A percentile compares a stretch with the other conserved stretches of the same genome.
Evolutionary conservation across 371 early-diverging fungal species (phyloP).

Genomic region (Choanephora cucurbitarum): DNA sequence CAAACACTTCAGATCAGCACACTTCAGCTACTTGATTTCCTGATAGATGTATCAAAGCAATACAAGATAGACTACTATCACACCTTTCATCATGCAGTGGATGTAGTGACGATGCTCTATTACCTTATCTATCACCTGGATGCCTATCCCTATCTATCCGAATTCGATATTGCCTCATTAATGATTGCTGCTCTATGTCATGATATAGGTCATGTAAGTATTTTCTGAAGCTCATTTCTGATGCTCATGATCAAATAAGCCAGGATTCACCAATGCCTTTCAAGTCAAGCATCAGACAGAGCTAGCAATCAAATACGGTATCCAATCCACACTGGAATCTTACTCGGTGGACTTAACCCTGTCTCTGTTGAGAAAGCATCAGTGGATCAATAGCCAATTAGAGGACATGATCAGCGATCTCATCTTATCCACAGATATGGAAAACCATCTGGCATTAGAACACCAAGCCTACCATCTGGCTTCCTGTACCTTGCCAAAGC

Average conservation of each 20-base stretch:
- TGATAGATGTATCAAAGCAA: constrained; percentile 73
- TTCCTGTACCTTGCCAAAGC: not conserved
- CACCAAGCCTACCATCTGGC: constrained; percentile 33
- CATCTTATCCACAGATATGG: constrained; percentile 85
- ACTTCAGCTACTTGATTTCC: constrained; percentile 74
- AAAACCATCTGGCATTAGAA: constrained; percentile 69
- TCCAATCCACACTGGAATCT: constrained; percentile 77
- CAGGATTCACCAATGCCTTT: constrained; percentile 82
- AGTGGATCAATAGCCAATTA: constrained; percentile 26
- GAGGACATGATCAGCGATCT: constrained; percentile 48
- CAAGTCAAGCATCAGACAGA: constrained; percentile 77
- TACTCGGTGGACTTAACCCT: constrained; percentile 71
- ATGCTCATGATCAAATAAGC: constrained; percentile 63
- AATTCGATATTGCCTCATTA: constrained; percentile 71
- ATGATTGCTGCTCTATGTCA: constrained; percentile 88
- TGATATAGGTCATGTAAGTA: constrained; percentile 87
- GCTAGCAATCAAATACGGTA: constrained; percentile 60
- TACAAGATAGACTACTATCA: constrained; percentile 78
- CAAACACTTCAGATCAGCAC: constrained; percentile 28
- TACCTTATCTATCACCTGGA: constrained; percentile 69
- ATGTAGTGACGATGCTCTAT: constrained; percentile 81
- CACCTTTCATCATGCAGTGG: constrained; percentile 87
- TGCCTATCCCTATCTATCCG: constrained; percentile 60
- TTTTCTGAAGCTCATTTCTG: constrained; percentile 3
- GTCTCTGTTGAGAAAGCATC: constrained; percentile 62